Evolutionary conservation across 1,139 yeast species (phyloP).

Genomic region (Zygosaccharomyces sapae): DNA sequence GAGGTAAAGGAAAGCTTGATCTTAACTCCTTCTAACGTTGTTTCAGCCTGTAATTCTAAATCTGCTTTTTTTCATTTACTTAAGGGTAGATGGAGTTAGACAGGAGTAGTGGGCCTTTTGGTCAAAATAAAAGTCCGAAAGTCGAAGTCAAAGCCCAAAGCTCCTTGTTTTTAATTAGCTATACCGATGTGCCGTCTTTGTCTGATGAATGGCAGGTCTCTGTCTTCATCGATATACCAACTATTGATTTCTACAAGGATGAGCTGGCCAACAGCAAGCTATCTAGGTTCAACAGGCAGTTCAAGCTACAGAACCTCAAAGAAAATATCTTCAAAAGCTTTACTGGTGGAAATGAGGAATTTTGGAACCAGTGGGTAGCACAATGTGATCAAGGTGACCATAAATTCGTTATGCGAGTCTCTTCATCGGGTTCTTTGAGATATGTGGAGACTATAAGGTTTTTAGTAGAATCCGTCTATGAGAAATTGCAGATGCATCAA

Average conservation of each 20-base stretch:
- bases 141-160: constrained; percentile 30
- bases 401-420: constrained; percentile 17
- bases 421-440: constrained; percentile 34
- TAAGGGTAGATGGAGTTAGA: neutral
- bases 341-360: constrained; percentile 24
- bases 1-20: neutral
- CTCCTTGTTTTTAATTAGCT: constrained; percentile 30
- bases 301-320: constrained; percentile 30
- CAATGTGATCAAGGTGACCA: constrained; percentile 1
- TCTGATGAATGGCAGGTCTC: constrained; percentile 22
- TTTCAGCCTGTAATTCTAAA: no score
- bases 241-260: constrained; percentile 36
- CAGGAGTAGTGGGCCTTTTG: neutral
- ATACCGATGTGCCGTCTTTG: constrained; percentile 25
- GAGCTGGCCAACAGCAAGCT: constrained; percentile 30
- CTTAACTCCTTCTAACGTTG: neutral
- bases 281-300: constrained; percentile 30
- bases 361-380: constrained; percentile 19
- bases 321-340: constrained; percentile 28
- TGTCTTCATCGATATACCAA: constrained; percentile 35
- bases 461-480: constrained; percentile 29
- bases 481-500: constrained; percentile 13
- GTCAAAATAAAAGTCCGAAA: constrained; percentile 20
- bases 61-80: no score
- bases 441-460: constrained; percentile 36